Evolutionary conservation across 164 flowering plant species (phyloP).

Genomic region (Stephania yunnanensis): DNA sequence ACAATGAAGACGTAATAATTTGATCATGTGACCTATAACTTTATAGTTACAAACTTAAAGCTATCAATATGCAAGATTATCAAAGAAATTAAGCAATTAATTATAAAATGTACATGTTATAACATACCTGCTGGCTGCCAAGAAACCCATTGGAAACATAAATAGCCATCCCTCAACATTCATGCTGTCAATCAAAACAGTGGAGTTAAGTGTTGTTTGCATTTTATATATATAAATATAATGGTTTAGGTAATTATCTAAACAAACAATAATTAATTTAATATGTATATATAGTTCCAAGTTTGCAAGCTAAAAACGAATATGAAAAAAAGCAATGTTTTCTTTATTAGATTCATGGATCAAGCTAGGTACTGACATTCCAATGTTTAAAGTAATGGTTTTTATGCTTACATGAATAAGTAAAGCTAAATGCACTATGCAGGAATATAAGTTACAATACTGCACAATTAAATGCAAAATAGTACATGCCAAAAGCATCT

Average conservation of each 20-base stretch:
- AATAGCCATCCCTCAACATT: constrained; percentile 4
- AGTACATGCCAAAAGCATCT: no score
- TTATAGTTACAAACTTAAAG: no score
- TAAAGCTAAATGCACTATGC: neutral
- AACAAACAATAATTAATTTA: neutral
- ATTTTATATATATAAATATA: neutral
- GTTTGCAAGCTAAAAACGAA: neutral
- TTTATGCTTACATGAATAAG: neutral
- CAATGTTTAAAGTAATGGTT: neutral
- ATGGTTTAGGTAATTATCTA: neutral
- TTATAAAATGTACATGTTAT: neutral
- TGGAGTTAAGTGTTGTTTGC: neutral
- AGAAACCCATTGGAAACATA: constrained; percentile 12
- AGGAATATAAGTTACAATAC: neutral
- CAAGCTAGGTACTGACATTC: no score
- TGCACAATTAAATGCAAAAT: no score
- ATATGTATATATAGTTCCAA: neutral
- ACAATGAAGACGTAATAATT: no score
- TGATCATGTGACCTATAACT: no score
- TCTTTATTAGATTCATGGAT: neutral
- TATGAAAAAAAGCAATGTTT: neutral
- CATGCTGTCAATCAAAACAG: constrained; percentile 3
- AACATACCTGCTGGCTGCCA: constrained; percentile 7
- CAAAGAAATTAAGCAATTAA: neutral
- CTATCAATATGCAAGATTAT: no score